A percentile compares a stretch with the other conserved stretches of the same genome.
These are phyloP conservation scores for Adansonia madagascariensis DNA, from an alignment of 441 rosid genomes.

Conservation along the genomic window DNA sequence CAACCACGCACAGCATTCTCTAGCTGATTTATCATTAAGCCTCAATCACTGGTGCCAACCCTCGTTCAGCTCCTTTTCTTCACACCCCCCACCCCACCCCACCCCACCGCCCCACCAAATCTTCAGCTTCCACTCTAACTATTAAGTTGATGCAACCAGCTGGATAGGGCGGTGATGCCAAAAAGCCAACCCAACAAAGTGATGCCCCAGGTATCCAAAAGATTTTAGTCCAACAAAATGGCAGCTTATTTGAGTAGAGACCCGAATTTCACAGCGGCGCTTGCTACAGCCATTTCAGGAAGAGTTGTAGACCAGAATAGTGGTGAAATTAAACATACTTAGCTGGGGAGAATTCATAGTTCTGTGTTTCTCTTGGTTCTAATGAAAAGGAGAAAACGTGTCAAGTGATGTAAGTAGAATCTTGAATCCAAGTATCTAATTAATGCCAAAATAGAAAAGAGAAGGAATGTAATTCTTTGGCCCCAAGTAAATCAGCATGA, in stretches of 20 bases:
- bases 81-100: background rate
- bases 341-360: background rate
- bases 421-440: background rate
- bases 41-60: slow-evolving; percentile 19
- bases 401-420: background rate
- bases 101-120: background rate
- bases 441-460: background rate
- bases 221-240: slow-evolving; percentile 67
- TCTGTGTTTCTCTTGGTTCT: slow-evolving; percentile 15
- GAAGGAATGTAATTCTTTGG: background rate
- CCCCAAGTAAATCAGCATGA: no score
- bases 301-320: slow-evolving; percentile 49
- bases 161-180: slow-evolving; percentile 17
- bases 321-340: slow-evolving; percentile 26
- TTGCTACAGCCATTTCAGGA: slow-evolving; percentile 86
- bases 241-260: slow-evolving; percentile 78
- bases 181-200: slow-evolving; percentile 29
- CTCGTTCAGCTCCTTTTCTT: slow-evolving; percentile 27
- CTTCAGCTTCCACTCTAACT: slow-evolving; percentile 38
- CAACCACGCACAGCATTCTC: slow-evolving; percentile 53
- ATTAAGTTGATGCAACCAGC: slow-evolving; percentile 50
- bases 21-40: slow-evolving; percentile 32
- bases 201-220: slow-evolving; percentile 47
- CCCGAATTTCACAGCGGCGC: slow-evolving; percentile 77
- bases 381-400: background rate